phyloP scores from a whole-genome alignment of 2,329 filamentous ascomycete species.

The Malbranchea zuffiana region DNA sequence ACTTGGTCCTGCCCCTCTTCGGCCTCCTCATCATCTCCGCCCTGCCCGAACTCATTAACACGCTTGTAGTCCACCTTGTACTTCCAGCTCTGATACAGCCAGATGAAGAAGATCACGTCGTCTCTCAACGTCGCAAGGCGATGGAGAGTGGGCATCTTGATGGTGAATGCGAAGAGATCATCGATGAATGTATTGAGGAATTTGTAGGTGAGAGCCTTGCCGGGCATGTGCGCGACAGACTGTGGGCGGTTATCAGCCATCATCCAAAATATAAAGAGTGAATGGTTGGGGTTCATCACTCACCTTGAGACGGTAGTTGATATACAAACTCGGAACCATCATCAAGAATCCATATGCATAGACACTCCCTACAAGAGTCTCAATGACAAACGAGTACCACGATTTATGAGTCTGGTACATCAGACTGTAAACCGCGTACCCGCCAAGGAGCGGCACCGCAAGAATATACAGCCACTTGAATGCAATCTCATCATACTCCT shows the following conservation, averaged over 20 bases:
- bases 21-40: constrained; percentile 68
- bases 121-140: constrained; percentile 84
- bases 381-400: constrained; percentile 94
- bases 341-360: constrained; percentile 98
- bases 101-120: constrained; percentile 97
- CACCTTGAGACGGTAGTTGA: constrained; percentile 94
- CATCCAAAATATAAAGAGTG: background rate
- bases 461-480: constrained; percentile 95
- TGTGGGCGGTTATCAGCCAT: constrained; percentile 20
- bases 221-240: constrained; percentile 88
- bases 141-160: constrained; percentile 96
- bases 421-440: constrained; percentile 84
- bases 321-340: constrained; percentile 97
- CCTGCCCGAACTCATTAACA: constrained; percentile 97
- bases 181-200: constrained; percentile 99
- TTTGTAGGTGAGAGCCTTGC: constrained; percentile 94
- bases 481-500: constrained; percentile 95
- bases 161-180: constrained; percentile 95
- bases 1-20: constrained; percentile 35
- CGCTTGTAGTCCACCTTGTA: constrained; percentile 86
- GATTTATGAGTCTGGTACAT: constrained; percentile 93
- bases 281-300: constrained; percentile 11
- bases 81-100: constrained; percentile 85
- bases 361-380: constrained; percentile 87
- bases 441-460: constrained; percentile 76